A percentile compares a stretch with the other conserved stretches of the same genome.
Conservation (phyloP, 495 filamentous ascomycete species). For the Daldinia concentrica region DNA sequence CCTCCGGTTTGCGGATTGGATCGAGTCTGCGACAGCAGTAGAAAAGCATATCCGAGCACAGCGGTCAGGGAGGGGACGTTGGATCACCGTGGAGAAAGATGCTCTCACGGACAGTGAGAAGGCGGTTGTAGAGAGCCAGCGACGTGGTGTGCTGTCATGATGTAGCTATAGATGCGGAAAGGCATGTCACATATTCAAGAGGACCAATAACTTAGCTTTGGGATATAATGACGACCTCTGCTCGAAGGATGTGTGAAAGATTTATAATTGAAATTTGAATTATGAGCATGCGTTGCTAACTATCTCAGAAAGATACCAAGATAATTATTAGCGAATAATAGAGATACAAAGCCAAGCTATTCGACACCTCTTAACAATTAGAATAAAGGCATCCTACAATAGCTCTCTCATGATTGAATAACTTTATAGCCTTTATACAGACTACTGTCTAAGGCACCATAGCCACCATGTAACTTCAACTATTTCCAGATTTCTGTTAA, state of each 20-base stretch:
- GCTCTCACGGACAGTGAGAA: constrained; percentile 30
- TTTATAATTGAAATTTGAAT: no score
- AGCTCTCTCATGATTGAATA: background rate
- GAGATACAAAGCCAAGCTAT: background rate
- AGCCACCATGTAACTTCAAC: background rate
- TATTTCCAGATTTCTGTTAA: constrained; percentile 9
- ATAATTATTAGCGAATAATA: background rate
- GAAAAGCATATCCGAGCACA: constrained; percentile 51
- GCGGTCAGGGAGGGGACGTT: constrained; percentile 50
- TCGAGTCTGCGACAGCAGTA: constrained; percentile 45
- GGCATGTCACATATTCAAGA: background rate
- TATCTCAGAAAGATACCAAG: background rate
- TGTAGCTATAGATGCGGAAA: background rate
- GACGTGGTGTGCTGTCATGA: background rate
- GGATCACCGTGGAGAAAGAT: constrained; percentile 53
- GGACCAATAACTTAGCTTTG: no score
- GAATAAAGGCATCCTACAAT: background rate
- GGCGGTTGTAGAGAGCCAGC: constrained; percentile 18
- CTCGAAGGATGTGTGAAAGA: no score
- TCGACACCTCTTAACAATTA: background rate
- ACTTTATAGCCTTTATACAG: background rate
- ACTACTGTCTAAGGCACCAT: background rate
- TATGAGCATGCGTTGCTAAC: background rate
- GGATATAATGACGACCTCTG: no score
- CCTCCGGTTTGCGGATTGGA: constrained; percentile 43